These are phyloP conservation scores for Vaccinium vitisidaea DNA, from an alignment of 148 eudicot species.

Conservation along the genomic window DNA sequence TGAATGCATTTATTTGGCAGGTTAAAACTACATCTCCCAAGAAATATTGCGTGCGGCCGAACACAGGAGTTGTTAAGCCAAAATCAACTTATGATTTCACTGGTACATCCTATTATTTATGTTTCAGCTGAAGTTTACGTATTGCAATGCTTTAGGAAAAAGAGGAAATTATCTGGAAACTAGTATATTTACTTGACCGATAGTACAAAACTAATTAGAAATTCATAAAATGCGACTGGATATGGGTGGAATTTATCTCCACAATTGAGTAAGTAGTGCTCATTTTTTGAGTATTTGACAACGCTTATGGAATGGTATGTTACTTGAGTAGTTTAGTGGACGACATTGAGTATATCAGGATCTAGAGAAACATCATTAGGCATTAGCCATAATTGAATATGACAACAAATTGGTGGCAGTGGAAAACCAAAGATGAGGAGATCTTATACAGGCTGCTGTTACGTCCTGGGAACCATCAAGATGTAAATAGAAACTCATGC, in stretches of 20 bases:
- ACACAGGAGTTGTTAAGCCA: conserved; percentile 70
- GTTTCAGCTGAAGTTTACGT: neutral
- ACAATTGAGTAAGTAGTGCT: neutral
- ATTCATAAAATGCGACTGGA: neutral
- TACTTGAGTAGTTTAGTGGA: neutral
- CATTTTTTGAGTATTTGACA: neutral
- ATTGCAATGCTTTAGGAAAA: neutral
- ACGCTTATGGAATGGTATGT: neutral
- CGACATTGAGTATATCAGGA: neutral
- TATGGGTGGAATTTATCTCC: neutral
- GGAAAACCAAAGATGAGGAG: conserved; percentile 4
- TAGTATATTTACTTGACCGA: neutral
- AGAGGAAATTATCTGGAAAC: neutral
- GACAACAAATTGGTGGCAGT: conserved; percentile 7
- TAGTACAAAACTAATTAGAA: neutral
- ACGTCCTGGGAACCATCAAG: neutral
- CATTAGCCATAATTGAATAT: neutral
- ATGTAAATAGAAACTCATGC: neutral
- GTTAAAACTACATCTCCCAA: conserved; percentile 93
- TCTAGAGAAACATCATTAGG: neutral
- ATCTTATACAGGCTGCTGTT: neutral
- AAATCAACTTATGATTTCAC: conserved; percentile 59
- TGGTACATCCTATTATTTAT: conserved; percentile 43
- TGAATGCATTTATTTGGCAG: conserved; percentile 35
- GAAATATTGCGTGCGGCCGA: conserved; percentile 88